A percentile compares a stretch with the other conserved stretches of the same genome.
These are phyloP conservation scores for Angophora floribunda DNA, from an alignment of 345 rosid genomes.

Conservation along the genomic window DNA sequence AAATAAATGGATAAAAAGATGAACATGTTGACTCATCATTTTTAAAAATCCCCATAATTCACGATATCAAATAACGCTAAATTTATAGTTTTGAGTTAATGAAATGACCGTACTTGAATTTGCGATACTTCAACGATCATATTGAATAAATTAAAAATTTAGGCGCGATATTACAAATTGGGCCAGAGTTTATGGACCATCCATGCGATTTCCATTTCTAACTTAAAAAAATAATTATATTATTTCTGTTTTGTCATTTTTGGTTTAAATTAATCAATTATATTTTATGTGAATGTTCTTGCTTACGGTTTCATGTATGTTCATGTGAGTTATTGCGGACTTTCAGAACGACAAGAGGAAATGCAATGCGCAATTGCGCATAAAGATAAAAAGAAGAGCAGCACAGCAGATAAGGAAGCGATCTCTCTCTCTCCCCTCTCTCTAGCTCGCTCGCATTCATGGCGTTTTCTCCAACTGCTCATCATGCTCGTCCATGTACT, in stretches of 20 bases:
- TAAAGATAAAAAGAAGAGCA: neutral
- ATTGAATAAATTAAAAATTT: neutral
- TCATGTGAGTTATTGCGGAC: too few relatives aligned
- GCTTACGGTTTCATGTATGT: neutral
- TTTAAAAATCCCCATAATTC: neutral
- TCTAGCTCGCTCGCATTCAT: neutral
- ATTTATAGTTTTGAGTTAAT: rapidly evolving
- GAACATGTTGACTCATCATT: rapidly evolving
- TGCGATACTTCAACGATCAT: rapidly evolving
- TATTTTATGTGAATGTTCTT: neutral
- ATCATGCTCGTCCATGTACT: neutral
- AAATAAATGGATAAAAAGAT: neutral
- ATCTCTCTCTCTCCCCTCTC: neutral
- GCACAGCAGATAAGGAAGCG: neutral
- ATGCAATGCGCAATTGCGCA: neutral
- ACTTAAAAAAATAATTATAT: neutral
- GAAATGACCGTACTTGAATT: rapidly evolving
- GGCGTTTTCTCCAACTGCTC: neutral
- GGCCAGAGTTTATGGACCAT: rapidly evolving
- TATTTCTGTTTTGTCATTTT: neutral
- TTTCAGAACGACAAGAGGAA: neutral
- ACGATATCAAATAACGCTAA: rapidly evolving
- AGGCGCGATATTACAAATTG: rapidly evolving
- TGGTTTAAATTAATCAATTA: neutral
- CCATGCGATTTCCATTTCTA: rapidly evolving